These are phyloP conservation scores for Aspergillus uvarum DNA, from an alignment of 2,329 filamentous ascomycete genomes.

Conservation along the genomic window DNA sequence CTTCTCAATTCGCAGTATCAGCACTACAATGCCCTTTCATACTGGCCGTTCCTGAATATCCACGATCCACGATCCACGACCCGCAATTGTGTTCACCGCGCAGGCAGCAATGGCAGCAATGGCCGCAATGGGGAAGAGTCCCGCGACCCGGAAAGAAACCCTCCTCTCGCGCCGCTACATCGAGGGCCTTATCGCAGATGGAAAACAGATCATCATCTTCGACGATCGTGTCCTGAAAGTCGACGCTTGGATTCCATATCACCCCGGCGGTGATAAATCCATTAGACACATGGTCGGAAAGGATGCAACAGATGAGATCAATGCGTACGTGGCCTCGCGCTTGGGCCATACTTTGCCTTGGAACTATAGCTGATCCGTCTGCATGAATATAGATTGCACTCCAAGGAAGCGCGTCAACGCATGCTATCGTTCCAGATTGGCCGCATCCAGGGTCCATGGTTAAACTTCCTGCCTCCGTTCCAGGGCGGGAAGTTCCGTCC, in stretches of 20 bases:
- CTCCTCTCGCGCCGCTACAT: slow-evolving; percentile 64
- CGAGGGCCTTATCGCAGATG: slow-evolving; percentile 80
- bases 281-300: slow-evolving; percentile 91
- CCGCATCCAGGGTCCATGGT: slow-evolving; percentile 75
- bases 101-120: slow-evolving; percentile 11
- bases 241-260: slow-evolving; percentile 83
- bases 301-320: slow-evolving; percentile 93
- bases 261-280: slow-evolving; percentile 87
- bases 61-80: not conserved
- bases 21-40: not conserved
- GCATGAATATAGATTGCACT: slow-evolving; percentile 67
- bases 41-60: not conserved
- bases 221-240: slow-evolving; percentile 80
- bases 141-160: slow-evolving; percentile 44
- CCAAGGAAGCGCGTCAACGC: slow-evolving; percentile 67
- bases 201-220: slow-evolving; percentile 75
- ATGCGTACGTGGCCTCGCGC: slow-evolving; percentile 62
- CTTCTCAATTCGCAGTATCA: not conserved
- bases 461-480: slow-evolving; percentile 85
- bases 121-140: slow-evolving; percentile 7
- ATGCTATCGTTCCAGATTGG: slow-evolving; percentile 87
- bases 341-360: slow-evolving; percentile 7
- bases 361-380: slow-evolving; percentile 5
- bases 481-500: slow-evolving; percentile 78
- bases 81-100: not conserved